A percentile compares a stretch with the other conserved stretches of the same genome.
These are phyloP conservation scores for Ochromonas danica DNA, from an alignment of 108 stramenopile species.

Conservation along the genomic window DNA sequence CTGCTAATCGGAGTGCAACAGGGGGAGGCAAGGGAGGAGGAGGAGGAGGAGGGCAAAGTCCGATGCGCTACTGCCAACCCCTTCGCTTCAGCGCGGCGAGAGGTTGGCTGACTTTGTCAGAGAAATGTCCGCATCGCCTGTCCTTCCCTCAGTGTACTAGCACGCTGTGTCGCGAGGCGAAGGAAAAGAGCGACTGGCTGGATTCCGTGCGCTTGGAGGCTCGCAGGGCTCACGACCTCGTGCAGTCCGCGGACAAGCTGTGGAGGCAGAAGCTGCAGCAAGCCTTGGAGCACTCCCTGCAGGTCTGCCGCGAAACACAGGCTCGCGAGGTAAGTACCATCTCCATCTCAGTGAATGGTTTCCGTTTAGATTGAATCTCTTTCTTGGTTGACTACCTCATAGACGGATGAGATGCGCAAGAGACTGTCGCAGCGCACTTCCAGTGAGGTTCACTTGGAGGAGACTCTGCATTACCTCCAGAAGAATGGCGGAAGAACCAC, in stretches of 20 bases:
- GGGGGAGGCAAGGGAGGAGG: slow-evolving; percentile 12
- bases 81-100: slow-evolving; percentile 12
- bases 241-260: slow-evolving; percentile 12
- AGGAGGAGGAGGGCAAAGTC: slow-evolving; percentile 13
- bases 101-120: slow-evolving; percentile 14
- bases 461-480: no score
- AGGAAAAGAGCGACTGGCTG: slow-evolving; percentile 13
- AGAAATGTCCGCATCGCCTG: slow-evolving; percentile 13
- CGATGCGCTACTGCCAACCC: slow-evolving; percentile 12
- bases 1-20: slow-evolving; percentile 14
- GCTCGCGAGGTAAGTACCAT: slow-evolving; percentile 9
- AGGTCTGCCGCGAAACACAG: slow-evolving; percentile 9
- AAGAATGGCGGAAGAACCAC: no score
- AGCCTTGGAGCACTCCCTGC: slow-evolving; percentile 12
- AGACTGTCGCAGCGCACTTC: slow-evolving; percentile 13
- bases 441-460: no score
- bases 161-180: slow-evolving; percentile 12
- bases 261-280: slow-evolving; percentile 13
- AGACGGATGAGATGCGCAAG: slow-evolving; percentile 13
- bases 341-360: slow-evolving; percentile 15
- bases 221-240: slow-evolving; percentile 12
- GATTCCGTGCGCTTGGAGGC: slow-evolving; percentile 12
- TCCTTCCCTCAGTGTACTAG: slow-evolving; percentile 14
- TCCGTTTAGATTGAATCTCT: slow-evolving; percentile 16
- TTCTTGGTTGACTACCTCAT: slow-evolving; percentile 6